phyloP scores from a whole-genome alignment of 768 basidiomycete species.

The Filobasidium floriforme region DNA sequence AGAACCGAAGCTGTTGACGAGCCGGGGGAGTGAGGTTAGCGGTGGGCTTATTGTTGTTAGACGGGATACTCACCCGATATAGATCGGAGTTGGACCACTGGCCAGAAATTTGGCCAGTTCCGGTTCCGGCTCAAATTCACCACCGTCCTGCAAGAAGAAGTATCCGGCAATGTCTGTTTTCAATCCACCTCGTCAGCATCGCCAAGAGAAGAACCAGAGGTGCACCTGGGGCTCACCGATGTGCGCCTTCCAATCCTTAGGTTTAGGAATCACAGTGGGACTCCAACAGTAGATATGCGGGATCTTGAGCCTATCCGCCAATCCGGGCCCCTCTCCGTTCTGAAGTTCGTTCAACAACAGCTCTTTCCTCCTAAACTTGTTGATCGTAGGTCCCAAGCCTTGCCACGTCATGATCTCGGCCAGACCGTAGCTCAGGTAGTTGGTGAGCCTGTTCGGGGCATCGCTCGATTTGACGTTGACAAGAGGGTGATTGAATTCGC shows the following conservation, averaged over 20 bases:
- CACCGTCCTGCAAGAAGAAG: constrained; percentile 57
- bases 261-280: constrained; percentile 55
- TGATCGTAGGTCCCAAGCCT: constrained; percentile 55
- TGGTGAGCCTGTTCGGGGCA: constrained; percentile 53
- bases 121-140: constrained; percentile 50
- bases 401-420: constrained; percentile 51
- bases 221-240: constrained; percentile 43
- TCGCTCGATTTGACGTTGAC: constrained; percentile 57
- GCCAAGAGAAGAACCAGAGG: not conserved
- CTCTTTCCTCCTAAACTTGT: constrained; percentile 52
- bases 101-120: constrained; percentile 53
- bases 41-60: not conserved
- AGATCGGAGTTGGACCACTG: constrained; percentile 53
- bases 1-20: constrained; percentile 53
- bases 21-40: too few species aligned
- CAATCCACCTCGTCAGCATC: not conserved
- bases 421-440: constrained; percentile 56
- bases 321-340: constrained; percentile 51
- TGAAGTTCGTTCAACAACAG: constrained; percentile 53
- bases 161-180: constrained; percentile 58
- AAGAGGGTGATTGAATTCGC: constrained; percentile 57
- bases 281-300: constrained; percentile 64
- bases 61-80: constrained; percentile 49
- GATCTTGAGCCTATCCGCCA: constrained; percentile 53
- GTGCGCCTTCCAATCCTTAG: constrained; percentile 58